Evolutionary conservation across 2,329 filamentous ascomycete genomes (phyloP), one percentile per base, ranked within the genome.

Genomic region (Trichoderma endophyticum): DNA sequence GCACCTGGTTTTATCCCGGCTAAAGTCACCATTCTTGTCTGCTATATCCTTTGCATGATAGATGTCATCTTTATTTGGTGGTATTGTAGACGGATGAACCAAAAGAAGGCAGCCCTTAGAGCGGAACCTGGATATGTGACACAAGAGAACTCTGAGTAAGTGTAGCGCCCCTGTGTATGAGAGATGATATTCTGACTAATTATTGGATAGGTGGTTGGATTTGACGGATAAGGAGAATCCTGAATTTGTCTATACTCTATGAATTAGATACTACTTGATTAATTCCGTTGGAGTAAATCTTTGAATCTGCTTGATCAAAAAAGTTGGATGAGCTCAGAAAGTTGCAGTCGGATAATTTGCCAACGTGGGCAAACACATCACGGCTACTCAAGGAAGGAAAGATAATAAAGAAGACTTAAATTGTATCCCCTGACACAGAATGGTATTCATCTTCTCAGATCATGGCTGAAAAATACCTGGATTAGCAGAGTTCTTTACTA

Each of bases 261-360:
- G 39, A 43, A 9, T 4, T 8, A 43, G 7, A 0, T n/a, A n/a
- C 39, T 43, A 2, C 15, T 43, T 4, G 15, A n/a, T 43, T 18
- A 18, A 9, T 2, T 18, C 7, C 36, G 1, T 43, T 18, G 7
- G 36, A 18, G 36, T 18, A 43, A 18, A 43, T 43, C 3, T n/a
- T 9, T 2, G 36, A n/a, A 18, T 43, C 15, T 9, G 36, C 7
- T 43, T n/a, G 39, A n/a, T 43, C 7, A 3, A 6, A n/a, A 1
- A 1, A 43, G 7, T 9, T 43, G n/a, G 39, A n/a, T 2, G 18
- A n/a, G 3, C 18, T 43, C 15, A 43, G 39, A 9, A 1, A 3
- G 1, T n/a, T 43, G 3, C 18, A 0, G 7, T 43, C 3, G 36
- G 15, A 2, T 43, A 18, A 7, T 3, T 4, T 43, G 39, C 0